phyloP scores from a whole-genome alignment of 192 early-diverging fungal species.

The Umbelopsis isabellina region DNA sequence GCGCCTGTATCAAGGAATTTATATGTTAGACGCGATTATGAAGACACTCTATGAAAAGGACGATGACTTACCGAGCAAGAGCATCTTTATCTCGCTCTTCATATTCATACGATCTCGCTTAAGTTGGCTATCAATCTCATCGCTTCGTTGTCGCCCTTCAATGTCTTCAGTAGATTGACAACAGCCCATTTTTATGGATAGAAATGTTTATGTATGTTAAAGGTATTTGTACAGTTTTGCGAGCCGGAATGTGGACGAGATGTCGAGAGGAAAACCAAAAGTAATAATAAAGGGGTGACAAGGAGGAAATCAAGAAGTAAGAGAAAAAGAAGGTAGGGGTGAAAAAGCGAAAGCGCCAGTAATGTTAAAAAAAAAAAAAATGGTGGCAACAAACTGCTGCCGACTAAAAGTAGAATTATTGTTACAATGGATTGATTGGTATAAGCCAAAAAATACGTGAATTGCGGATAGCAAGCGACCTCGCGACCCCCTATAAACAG shows the following conservation, averaged over 20 bases:
- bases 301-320: neutral
- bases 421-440: no score
- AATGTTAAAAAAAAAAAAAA: neutral
- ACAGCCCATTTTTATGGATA: constrained; percentile 75
- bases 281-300: constrained; percentile 12
- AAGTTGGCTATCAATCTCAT: constrained; percentile 91
- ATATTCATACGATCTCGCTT: constrained; percentile 80
- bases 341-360: neutral
- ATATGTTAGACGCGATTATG: neutral
- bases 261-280: constrained; percentile 20
- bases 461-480: constrained; percentile 7
- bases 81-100: constrained; percentile 96
- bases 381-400: neutral
- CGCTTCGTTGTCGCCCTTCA: constrained; percentile 82
- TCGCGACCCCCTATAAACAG: constrained; percentile 12
- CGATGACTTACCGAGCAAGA: constrained; percentile 71
- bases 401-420: no score
- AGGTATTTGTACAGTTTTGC: constrained; percentile 6
- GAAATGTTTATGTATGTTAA: neutral
- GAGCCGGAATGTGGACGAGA: neutral
- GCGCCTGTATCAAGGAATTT: constrained; percentile 60
- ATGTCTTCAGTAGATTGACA: constrained; percentile 84
- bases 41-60: neutral
- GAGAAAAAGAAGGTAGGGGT: constrained; percentile 18
- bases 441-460: neutral